Evolutionary conservation across 169 alveolate species (phyloP), one percentile per base, ranked within the genome.

Genomic region (Neospora caninum): DNA sequence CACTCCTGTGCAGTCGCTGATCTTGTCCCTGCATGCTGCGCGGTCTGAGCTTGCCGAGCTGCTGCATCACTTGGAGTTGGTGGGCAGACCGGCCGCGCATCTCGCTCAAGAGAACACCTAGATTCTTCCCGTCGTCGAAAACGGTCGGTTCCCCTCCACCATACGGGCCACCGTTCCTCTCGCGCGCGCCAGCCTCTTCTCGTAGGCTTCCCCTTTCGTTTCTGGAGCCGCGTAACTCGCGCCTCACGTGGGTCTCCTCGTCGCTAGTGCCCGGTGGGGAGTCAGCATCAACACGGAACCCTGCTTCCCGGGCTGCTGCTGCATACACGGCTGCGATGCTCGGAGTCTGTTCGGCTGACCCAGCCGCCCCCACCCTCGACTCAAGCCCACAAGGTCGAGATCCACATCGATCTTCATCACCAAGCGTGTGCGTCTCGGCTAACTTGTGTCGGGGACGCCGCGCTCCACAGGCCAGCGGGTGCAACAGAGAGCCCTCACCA

Each of bases 61-160:
- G 73, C 73, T 64, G 73, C 73, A 64, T 64, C 73, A 64, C 73
- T 64, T 64, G 73, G 16, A 64, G 73, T 64, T 64, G 73, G 73
- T 64, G 73, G n/a, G 73, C 73, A 27, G 73, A 64, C 7, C 73
- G 73, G 73, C 73, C 73, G 25, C 73, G 73, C 73, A 64, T 16
- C 20, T 64, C 73, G 31, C 73, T 64, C 73, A 64, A 22, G 31
- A 64, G 73, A 27, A 64, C 73, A 1, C 73, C 73, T 27, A 64
- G 73, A 22, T 27, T 64, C 73, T 16, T 64, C 34, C 7, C 31
- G 1, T 64, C 73, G n/a, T 64, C 73, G 0, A 1, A 4, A 7
- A 27, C 4, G 31, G 31, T 7, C 31, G 4, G 73, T 6, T 16
- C 1, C 73, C 73, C 73, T 7, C n/a, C 73, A 22, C 31, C n/a